Evolutionary conservation across 495 filamentous ascomycete species (phyloP).

Genomic region (Xylaria venustula): DNA sequence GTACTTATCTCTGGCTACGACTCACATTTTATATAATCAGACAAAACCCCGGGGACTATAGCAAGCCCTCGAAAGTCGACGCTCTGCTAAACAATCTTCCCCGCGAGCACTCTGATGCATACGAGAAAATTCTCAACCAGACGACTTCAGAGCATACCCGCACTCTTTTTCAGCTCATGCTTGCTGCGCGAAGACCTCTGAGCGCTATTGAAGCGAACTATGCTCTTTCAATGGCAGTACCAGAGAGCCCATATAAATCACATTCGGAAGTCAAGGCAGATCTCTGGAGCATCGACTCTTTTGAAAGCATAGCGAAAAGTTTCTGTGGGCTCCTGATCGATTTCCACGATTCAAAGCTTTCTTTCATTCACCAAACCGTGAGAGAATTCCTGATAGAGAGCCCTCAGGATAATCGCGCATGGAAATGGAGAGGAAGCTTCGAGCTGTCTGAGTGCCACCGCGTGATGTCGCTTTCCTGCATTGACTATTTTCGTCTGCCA

Average conservation of each 20-base stretch:
- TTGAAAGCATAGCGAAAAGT: conserved; percentile 25
- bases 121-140: conserved; percentile 30
- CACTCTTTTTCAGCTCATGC: conserved; percentile 26
- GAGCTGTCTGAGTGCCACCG: not conserved
- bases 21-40: conserved; percentile 36
- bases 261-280: not conserved
- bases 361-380: conserved; percentile 44
- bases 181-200: conserved; percentile 28
- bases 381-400: conserved; percentile 35
- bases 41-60: conserved; percentile 15
- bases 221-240: not conserved
- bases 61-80: conserved; percentile 18
- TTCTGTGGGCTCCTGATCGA: conserved; percentile 40
- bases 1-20: conserved; percentile 52
- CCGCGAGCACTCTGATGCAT: conserved; percentile 29
- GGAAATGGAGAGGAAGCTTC: conserved; percentile 11
- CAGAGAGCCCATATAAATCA: not conserved
- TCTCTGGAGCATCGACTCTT: conserved; percentile 1
- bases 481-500: not conserved
- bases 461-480: not conserved
- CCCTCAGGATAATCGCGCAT: conserved; percentile 9
- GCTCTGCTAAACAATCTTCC: conserved; percentile 28
- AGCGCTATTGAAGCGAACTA: conserved; percentile 22
- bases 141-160: conserved; percentile 12
- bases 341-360: conserved; percentile 33